Base-by-base conservation (phyloP, 2,329 filamentous ascomycete species). In the Graphiopsis chlorocephala region DNA sequence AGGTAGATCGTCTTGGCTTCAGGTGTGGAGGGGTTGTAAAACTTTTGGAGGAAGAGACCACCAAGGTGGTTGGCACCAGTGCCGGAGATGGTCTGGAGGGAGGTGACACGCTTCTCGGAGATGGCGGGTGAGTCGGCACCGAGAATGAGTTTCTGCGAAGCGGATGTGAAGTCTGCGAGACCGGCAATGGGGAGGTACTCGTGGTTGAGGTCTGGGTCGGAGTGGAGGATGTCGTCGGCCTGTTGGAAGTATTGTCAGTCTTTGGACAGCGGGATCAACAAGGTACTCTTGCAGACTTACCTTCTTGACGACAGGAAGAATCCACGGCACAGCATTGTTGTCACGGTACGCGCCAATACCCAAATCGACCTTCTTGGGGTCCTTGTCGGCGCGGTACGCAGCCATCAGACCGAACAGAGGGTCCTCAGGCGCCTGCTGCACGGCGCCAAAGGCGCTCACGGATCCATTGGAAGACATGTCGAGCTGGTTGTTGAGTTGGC, bases 101-200 rank as follows among this genome's bases (percentile, higher is more conserved):
- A 92, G 69, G 88, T 84, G 68, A 87, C 86, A 68, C 95, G 90
- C 79, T 93, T 92, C 76, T 98, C 92, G 70, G 85, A 82, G 74
- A 97, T 85, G 64, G 93, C 95, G 50, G 92, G 88, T 60, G 92
- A 96, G 72, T 90, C 86, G 47, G 79, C 78, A 60, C 95, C 93
- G 33, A 98, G 85, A 66, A 97, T 90, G 72, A 98, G 85, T 82
- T 95, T 93, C 77, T 94, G 92, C 26, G 95, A 93, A 76, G 95
- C 96, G 72, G 87, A 85, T 66, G 92, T 97, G 82, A 97, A 96
- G 68, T 89, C 85, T 64, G 89, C 81, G 66, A 98, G 85, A 75
- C 95, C 95, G 68, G 93, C 90, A 77, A 99, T 99, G 66, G 95
- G 94, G 66, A 96, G 92, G 81, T 99, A 99, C 85, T 99, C 95